Conservation (phyloP, 2,329 filamentous ascomycete genomes). For the Neofusicoccum umdonicola region DNA sequence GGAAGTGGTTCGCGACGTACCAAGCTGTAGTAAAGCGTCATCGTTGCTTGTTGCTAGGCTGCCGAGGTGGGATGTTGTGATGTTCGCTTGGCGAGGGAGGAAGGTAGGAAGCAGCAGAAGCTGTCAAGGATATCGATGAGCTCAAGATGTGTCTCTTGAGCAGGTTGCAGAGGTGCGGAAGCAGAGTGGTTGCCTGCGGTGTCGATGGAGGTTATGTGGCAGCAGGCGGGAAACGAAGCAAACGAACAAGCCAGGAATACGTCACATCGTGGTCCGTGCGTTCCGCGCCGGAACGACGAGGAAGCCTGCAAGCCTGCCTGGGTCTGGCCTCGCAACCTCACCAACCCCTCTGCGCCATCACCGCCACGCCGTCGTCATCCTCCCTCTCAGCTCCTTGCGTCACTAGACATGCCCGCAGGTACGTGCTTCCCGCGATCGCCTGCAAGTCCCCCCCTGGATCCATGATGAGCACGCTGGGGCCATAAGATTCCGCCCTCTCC, state of each 20-base stretch:
- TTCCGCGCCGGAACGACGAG: background rate
- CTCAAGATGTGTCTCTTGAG: background rate
- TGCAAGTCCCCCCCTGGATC: background rate
- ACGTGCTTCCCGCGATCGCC: constrained; percentile 3
- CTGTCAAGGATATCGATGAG: background rate
- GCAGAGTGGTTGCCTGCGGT: background rate
- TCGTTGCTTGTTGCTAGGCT: constrained; percentile 40
- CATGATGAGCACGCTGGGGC: constrained; percentile 18
- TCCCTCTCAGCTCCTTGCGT: background rate
- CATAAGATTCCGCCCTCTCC: constrained; percentile 13
- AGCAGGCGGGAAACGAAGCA: background rate
- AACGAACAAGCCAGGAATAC: constrained; percentile 13
- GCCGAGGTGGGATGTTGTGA: background rate
- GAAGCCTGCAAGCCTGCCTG: background rate
- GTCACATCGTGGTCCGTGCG: constrained; percentile 14
- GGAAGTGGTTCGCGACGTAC: constrained; percentile 45
- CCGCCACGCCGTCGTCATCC: constrained; percentile 9
- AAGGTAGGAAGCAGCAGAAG: constrained; percentile 26
- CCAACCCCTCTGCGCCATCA: background rate
- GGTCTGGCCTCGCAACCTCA: background rate
- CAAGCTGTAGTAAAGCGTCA: constrained; percentile 69
- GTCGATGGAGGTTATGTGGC: constrained; percentile 13
- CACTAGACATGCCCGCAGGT: background rate
- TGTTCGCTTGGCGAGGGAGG: background rate
- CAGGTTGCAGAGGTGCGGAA: background rate